Conservation (phyloP, 2,329 filamentous ascomycete genomes). For the Aphanoascus verrucosus region DNA sequence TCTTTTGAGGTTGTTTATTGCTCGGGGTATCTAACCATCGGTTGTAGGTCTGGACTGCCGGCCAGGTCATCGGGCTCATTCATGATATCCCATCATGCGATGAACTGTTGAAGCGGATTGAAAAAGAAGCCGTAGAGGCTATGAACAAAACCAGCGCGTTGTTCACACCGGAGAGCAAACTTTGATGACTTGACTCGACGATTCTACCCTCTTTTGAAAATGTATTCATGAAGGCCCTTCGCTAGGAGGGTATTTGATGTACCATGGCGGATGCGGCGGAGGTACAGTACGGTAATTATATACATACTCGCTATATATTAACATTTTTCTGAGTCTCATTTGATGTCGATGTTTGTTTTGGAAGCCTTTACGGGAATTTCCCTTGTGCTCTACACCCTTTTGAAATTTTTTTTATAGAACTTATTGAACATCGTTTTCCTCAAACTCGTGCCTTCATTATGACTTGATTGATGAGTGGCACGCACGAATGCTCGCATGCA, state of each 20-base stretch:
- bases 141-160: conserved; percentile 51
- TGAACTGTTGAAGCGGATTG: conserved; percentile 59
- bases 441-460: neutral
- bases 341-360: neutral
- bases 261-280: too few species aligned
- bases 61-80: conserved; percentile 84
- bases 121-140: conserved; percentile 61
- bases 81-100: conserved; percentile 71
- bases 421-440: neutral
- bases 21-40: neutral
- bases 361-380: neutral
- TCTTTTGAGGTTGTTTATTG: conserved; percentile 13
- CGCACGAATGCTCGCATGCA: too few species aligned
- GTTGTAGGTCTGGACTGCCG: conserved; percentile 80
- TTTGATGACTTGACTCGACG: conserved; percentile 1
- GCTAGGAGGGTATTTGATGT: too few species aligned
- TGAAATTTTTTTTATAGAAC: neutral
- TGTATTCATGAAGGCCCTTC: too few species aligned
- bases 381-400: neutral
- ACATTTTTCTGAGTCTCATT: neutral
- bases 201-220: neutral
- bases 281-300: neutral
- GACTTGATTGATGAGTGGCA: too few species aligned
- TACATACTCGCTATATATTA: neutral
- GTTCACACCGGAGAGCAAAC: conserved; percentile 25